Conservation (phyloP, 1,284 basidiomycete genomes). For the Ceratobasidium sp. region DNA sequence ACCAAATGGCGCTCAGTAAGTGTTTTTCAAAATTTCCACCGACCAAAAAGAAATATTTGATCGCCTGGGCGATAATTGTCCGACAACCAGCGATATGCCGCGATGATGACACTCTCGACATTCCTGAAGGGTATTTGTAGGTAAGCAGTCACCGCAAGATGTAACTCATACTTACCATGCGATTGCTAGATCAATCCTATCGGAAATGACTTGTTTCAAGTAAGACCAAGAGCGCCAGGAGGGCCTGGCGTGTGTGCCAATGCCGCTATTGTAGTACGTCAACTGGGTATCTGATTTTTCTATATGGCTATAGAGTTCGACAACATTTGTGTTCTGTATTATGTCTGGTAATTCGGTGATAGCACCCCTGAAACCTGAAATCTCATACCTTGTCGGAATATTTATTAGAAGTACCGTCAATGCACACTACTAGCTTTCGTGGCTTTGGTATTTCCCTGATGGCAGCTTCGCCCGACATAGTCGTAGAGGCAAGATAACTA, state of each 20-base stretch:
- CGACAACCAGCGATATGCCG: slow-evolving; percentile 47
- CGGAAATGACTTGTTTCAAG: background rate
- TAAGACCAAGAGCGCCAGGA: slow-evolving; percentile 11
- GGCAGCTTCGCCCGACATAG: background rate
- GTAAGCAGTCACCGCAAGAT: too few relatives aligned
- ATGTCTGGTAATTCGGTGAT: too few relatives aligned
- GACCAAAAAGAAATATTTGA: slow-evolving; percentile 47
- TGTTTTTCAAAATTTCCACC: too few relatives aligned
- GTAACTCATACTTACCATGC: slow-evolving; percentile 41
- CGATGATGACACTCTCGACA: slow-evolving; percentile 43
- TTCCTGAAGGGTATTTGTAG: slow-evolving; percentile 38
- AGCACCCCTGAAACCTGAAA: too few relatives aligned
- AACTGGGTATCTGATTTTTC: slow-evolving; percentile 14
- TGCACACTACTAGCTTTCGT: slow-evolving; percentile 7
- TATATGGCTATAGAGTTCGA: slow-evolving; percentile 6
- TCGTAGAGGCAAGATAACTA: background rate
- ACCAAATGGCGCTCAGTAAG: too few relatives aligned
- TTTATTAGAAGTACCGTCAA: slow-evolving; percentile 15
- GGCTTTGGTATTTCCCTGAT: background rate
- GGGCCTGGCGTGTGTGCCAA: slow-evolving; percentile 44
- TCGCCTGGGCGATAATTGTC: slow-evolving; percentile 45
- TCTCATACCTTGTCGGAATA: background rate
- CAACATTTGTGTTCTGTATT: slow-evolving; percentile 6
- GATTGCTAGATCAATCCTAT: slow-evolving; percentile 38
- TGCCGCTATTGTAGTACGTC: slow-evolving; percentile 48